Percentiles rank a stretch among this genome's conserved stretches.
phyloP scores from a whole-genome alignment of 148 eudicot genomes.

The Vaccinium corymbosum region DNA sequence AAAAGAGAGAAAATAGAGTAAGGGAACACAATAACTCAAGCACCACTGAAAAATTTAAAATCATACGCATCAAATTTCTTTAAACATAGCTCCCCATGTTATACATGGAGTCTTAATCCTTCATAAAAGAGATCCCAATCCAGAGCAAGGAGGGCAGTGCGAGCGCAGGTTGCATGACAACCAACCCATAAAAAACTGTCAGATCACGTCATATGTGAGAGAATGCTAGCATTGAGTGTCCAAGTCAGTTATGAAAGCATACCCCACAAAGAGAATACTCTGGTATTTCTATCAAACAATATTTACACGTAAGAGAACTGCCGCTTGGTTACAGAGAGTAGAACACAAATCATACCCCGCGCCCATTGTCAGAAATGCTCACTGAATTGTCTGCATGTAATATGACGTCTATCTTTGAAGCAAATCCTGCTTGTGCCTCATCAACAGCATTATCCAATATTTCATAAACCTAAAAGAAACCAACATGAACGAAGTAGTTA shows the following conservation, averaged over 20 bases:
- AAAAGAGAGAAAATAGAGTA: background rate
- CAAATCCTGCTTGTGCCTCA: constrained; percentile 98
- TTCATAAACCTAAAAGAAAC: constrained; percentile 72
- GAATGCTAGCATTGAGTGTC: no score
- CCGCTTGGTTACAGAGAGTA: constrained; percentile 9
- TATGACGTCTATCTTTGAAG: constrained; percentile 71
- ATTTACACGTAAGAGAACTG: background rate
- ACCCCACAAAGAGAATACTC: background rate
- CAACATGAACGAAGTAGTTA: constrained; percentile 9
- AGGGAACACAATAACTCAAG: background rate
- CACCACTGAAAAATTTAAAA: no score
- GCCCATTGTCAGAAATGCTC: constrained; percentile 89
- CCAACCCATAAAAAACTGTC: background rate
- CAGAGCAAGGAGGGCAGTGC: background rate
- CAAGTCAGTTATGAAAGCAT: no score
- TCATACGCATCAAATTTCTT: no score
- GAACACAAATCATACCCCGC: constrained; percentile 67
- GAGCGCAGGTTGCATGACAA: background rate
- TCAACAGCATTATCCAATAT: constrained; percentile 90
- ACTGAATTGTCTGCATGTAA: constrained; percentile 79
- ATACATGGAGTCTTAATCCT: background rate
- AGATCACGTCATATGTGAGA: background rate
- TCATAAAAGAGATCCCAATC: background rate
- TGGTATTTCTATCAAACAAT: background rate
- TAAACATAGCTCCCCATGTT: background rate